These are phyloP conservation scores for Porodaedalea pini DNA, from an alignment of 1,284 basidiomycete genomes.

Conservation along the genomic window DNA sequence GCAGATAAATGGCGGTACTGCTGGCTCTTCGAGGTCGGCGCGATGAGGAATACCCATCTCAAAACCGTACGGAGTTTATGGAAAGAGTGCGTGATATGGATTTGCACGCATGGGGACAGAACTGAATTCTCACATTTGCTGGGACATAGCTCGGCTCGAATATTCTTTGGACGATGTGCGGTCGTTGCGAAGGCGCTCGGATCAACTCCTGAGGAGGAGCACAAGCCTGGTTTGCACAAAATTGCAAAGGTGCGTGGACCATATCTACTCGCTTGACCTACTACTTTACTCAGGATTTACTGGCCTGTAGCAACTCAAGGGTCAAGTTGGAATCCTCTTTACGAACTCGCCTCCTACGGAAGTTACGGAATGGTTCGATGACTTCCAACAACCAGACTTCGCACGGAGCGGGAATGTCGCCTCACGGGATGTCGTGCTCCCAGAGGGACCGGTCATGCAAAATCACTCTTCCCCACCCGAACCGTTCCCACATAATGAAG, in stretches of 20 bases:
- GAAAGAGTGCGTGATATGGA: conserved; percentile 71
- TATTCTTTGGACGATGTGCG: conserved; percentile 91
- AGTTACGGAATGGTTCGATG: conserved; percentile 91
- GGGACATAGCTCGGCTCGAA: conserved; percentile 66
- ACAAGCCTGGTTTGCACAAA: conserved; percentile 75
- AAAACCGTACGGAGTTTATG: conserved; percentile 92
- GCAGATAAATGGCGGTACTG: conserved; percentile 89
- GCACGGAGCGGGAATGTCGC: conserved; percentile 86
- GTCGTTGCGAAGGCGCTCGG: conserved; percentile 98
- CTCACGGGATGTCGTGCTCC: conserved; percentile 71
- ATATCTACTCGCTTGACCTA: background rate
- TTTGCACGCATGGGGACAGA: background rate
- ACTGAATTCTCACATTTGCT: conserved; percentile 8
- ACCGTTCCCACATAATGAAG: conserved; percentile 94
- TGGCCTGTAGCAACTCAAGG: conserved; percentile 80
- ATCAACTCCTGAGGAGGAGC: conserved; percentile 82
- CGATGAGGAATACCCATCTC: conserved; percentile 92
- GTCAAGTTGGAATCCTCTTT: conserved; percentile 90
- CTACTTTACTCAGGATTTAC: conserved; percentile 10
- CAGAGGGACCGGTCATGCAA: conserved; percentile 71
- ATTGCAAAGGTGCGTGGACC: conserved; percentile 66
- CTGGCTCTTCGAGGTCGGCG: conserved; percentile 93
- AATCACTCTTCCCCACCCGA: conserved; percentile 71
- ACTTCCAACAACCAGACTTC: conserved; percentile 88
- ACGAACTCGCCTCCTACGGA: conserved; percentile 86